Evolutionary conservation across 2,329 filamentous ascomycete genomes (phyloP), one percentile per base, ranked within the genome.

Genomic region (Septoria petroselini): DNA sequence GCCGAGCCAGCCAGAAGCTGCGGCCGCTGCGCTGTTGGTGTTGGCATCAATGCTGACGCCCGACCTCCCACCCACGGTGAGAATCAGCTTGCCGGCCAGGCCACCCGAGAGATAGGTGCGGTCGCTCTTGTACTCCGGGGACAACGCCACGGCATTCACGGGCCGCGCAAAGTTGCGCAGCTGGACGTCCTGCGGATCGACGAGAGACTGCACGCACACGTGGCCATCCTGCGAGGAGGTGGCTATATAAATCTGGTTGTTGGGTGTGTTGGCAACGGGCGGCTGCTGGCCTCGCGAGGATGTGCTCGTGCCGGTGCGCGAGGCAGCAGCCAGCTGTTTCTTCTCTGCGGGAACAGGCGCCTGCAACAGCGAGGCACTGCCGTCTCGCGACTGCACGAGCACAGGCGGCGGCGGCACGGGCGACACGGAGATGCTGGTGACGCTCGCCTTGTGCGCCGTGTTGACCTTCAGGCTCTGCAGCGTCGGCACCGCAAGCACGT

Each of bases 171-270:
- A 98, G 67, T 96, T 96, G 21, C 93, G 84, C 21, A 97, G 71
- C 50, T 90, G 85, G 2, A 96, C 90, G 70, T 98, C 93, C 63
- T 90, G 94, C 30, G 85, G 73, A 63, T 98, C 91, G 15, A 93
- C 73, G 15, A 98, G 73, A 1, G 89, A 95, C 51, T 90, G 85
- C 1, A 98, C 82, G 62, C 93, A 97, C 11, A 98, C 88, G 65
- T 96, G 91, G 14, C 93, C 94, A 68, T 98, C 93, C 65, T 95
- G 88, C 0, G 93, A 97, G 0, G 93, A 89, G 1, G 91, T 95
- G 1, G 86, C 91, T 58, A 98, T 87, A 67, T 93, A 88, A 33
- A 98, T 95, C 46, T 91, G 85, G 62, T 96, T 97, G 1, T 88
- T 91, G 0, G 89, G 86, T 0, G 78, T 88, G 52, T 84, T 82